Conservation (phyloP, 1,139 yeast species). For the Taphrina deformans region DNA sequence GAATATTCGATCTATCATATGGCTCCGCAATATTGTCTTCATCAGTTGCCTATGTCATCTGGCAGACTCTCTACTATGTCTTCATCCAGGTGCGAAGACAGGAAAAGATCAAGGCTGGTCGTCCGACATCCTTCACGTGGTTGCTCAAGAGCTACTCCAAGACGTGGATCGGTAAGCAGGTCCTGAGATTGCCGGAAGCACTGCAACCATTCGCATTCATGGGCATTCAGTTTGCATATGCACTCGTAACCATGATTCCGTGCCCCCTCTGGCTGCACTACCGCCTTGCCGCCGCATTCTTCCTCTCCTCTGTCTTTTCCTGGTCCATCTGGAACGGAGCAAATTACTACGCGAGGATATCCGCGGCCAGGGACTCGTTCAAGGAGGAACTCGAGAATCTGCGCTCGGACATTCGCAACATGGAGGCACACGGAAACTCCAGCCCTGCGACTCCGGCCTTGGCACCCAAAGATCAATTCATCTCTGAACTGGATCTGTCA, state of each 20-base stretch:
- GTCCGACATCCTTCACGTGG: constrained; percentile 84
- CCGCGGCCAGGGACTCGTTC: constrained; percentile 66
- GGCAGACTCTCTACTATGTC: constrained; percentile 90
- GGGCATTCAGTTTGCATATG: constrained; percentile 81
- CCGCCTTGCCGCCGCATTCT: constrained; percentile 65
- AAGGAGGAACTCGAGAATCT: constrained; percentile 77
- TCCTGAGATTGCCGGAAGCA: constrained; percentile 77
- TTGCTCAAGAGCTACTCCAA: constrained; percentile 61
- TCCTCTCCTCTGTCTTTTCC: constrained; percentile 68
- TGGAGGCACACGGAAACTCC: constrained; percentile 15
- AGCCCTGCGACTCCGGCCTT: constrained; percentile 31
- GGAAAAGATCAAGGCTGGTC: constrained; percentile 79
- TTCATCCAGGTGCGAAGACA: constrained; percentile 80
- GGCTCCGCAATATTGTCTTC: constrained; percentile 74
- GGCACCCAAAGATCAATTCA: constrained; percentile 18
- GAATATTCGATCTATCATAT: constrained; percentile 67
- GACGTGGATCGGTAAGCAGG: constrained; percentile 69
- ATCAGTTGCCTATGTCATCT: constrained; percentile 77
- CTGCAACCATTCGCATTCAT: constrained; percentile 85
- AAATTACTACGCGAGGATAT: constrained; percentile 85
- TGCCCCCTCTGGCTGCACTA: constrained; percentile 84
- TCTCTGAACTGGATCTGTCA: constrained; percentile 21
- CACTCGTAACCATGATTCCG: constrained; percentile 79
- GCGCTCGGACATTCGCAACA: constrained; percentile 61
- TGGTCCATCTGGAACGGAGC: constrained; percentile 92